Evolutionary conservation across 2,329 filamentous ascomycete genomes (phyloP).

Genomic region (Epichloe scottii): DNA sequence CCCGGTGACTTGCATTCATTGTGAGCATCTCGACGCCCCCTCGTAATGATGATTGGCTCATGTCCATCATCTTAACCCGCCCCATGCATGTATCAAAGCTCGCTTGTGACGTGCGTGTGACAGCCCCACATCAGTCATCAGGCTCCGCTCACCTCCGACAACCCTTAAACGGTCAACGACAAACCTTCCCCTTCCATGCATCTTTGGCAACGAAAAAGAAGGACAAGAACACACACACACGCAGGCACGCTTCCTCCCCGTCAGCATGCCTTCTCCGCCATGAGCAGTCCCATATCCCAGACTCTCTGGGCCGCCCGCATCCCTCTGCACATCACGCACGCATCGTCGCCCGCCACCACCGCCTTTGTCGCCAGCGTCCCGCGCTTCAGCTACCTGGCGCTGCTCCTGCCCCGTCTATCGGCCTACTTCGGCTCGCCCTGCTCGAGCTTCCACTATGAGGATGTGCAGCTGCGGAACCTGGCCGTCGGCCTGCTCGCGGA

Average conservation of each 20-base stretch:
- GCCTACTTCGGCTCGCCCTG: constrained; percentile 40
- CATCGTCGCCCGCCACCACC: not conserved
- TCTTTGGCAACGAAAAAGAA: no score
- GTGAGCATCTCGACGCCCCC: no score
- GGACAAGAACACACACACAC: not conserved
- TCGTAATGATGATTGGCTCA: no score
- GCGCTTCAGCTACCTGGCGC: constrained; percentile 46
- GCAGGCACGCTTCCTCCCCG: constrained; percentile 1
- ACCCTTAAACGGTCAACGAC: no score
- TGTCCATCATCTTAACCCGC: no score
- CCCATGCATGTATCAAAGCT: no score
- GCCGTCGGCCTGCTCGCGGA: constrained; percentile 42
- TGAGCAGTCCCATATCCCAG: constrained; percentile 23
- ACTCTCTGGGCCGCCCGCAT: constrained; percentile 42
- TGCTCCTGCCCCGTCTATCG: constrained; percentile 41
- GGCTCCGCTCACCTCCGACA: no score
- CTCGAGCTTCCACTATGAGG: constrained; percentile 47
- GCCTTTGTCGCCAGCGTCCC: constrained; percentile 43
- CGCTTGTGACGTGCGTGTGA: no score
- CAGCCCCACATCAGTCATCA: no score
- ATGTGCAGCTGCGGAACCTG: constrained; percentile 39
- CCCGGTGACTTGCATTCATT: no score
- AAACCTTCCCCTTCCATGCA: no score
- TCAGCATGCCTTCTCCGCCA: constrained; percentile 3
- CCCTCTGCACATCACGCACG: constrained; percentile 42